Percentiles rank a stretch among this genome's conserved stretches.
Evolutionary conservation across 2,329 filamentous ascomycete species (phyloP).

Genomic region (Ceratocystis lukuohia): DNA sequence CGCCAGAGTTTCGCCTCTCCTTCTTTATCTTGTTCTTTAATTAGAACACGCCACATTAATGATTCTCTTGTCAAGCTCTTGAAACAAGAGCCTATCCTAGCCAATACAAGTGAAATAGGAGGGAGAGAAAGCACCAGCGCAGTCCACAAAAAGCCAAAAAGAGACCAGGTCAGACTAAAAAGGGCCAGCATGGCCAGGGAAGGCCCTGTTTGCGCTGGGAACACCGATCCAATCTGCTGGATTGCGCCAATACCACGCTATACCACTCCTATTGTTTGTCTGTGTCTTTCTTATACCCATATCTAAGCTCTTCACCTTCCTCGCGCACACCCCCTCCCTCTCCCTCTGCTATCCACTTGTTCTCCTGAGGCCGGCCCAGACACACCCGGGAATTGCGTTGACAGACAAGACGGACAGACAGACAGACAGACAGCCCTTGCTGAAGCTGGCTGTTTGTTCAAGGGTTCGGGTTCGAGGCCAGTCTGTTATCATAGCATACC

Average conservation of each 20-base stretch:
- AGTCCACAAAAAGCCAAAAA: too few relatives aligned
- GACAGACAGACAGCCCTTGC: background rate
- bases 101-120: conserved; percentile 9
- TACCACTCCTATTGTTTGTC: too few relatives aligned
- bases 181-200: background rate
- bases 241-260: background rate
- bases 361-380: conserved; percentile 1
- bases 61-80: conserved; percentile 15
- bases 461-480: background rate
- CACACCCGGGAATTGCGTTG: background rate
- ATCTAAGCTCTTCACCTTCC: too few relatives aligned
- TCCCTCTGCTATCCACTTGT: background rate
- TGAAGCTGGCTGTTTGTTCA: background rate
- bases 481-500: background rate
- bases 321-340: background rate
- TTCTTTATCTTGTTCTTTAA: background rate
- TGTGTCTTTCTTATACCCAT: too few relatives aligned
- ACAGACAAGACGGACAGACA: background rate
- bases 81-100: conserved; percentile 9
- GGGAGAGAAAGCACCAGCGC: background rate
- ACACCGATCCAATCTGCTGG: conserved; percentile 3
- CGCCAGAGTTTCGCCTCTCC: background rate
- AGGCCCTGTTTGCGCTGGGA: background rate
- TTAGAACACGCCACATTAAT: conserved; percentile 15
- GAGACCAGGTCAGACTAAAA: too few relatives aligned